These are phyloP conservation scores for Flaveria brownii DNA, from an alignment of 129 eudicot genomes.

Conservation along the genomic window DNA sequence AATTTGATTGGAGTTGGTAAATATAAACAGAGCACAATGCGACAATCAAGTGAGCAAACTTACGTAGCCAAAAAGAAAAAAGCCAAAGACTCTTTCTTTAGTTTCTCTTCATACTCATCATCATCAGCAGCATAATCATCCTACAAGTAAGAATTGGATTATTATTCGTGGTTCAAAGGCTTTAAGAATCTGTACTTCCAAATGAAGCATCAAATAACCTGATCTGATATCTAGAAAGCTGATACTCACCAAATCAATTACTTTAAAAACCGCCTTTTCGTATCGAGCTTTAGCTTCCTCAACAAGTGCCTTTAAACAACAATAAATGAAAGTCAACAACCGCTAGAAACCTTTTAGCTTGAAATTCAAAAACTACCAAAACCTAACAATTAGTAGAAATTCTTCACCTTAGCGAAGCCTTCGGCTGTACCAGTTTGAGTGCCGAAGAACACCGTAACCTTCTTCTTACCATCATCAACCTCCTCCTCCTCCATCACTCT, in stretches of 20 bases:
- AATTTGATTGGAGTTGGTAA: neutral
- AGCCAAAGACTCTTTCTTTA: slow-evolving; percentile 85
- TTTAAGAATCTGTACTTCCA: slow-evolving; percentile 13
- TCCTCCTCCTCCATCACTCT: slow-evolving; percentile 57
- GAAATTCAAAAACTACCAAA: neutral
- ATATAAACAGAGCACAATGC: neutral
- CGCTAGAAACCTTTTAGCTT: neutral
- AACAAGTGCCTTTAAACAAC: slow-evolving; percentile 63
- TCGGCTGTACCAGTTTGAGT: slow-evolving; percentile 94
- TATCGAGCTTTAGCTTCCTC: slow-evolving; percentile 96
- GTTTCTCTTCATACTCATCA: slow-evolving; percentile 78
- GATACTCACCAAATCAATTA: slow-evolving; percentile 76
- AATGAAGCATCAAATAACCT: slow-evolving; percentile 16
- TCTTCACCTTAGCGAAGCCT: slow-evolving; percentile 79
- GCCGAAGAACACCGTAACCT: slow-evolving; percentile 62
- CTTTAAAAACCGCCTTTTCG: slow-evolving; percentile 75
- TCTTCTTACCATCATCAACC: slow-evolving; percentile 57
- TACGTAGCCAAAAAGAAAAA: slow-evolving; percentile 95
- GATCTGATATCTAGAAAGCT: slow-evolving; percentile 5
- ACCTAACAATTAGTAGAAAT: neutral
- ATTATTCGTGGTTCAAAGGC: slow-evolving; percentile 13
- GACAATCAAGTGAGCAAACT: slow-evolving; percentile 31
- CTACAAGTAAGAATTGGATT: slow-evolving; percentile 36
- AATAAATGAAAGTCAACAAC: slow-evolving; percentile 32
- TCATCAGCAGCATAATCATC: slow-evolving; percentile 98